These are phyloP conservation scores for Petasospora rhodanensis DNA, from an alignment of 1,139 yeast genomes.

Conservation along the genomic window DNA sequence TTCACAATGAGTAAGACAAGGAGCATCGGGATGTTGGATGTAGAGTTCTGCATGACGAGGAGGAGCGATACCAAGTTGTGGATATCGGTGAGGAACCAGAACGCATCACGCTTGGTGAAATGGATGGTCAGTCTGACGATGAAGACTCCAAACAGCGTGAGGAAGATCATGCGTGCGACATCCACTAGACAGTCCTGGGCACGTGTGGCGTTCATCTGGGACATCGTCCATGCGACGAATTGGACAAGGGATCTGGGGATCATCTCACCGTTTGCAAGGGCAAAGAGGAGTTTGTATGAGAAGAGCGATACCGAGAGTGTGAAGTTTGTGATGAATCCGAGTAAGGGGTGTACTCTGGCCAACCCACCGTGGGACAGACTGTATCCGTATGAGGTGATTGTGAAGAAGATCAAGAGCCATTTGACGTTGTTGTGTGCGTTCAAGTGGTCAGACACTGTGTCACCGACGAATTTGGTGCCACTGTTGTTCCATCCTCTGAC, in stretches of 20 bases:
- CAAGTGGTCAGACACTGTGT: conserved; percentile 38
- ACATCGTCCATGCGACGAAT: conserved; percentile 33
- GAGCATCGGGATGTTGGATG: conserved; percentile 68
- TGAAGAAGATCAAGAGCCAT: conserved; percentile 46
- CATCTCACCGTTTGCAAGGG: conserved; percentile 47
- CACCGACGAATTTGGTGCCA: conserved; percentile 72
- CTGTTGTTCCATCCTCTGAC: conserved; percentile 86
- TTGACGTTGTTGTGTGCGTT: conserved; percentile 31
- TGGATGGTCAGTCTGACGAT: conserved; percentile 10
- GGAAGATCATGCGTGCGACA: conserved; percentile 29
- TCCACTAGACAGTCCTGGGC: conserved; percentile 27
- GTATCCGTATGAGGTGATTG: conserved; percentile 32
- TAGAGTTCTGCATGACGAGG: conserved; percentile 65
- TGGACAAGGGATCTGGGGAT: conserved; percentile 38
- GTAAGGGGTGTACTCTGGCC: conserved; percentile 20
- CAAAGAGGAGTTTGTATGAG: conserved; percentile 56
- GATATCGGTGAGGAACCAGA: conserved; percentile 38
- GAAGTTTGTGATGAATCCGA: conserved; percentile 39
- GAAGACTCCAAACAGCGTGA: conserved; percentile 4
- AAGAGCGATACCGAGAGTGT: conserved; percentile 39
- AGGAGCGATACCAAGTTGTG: conserved; percentile 46
- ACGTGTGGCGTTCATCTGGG: conserved; percentile 25
- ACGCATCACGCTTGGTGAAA: conserved; percentile 3
- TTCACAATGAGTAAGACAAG: conserved; percentile 43
- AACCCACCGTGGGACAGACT: conserved; percentile 21